Base-by-base conservation (phyloP, 2,329 filamentous ascomycete genomes). In the Ceratocystis lukuohia region DNA sequence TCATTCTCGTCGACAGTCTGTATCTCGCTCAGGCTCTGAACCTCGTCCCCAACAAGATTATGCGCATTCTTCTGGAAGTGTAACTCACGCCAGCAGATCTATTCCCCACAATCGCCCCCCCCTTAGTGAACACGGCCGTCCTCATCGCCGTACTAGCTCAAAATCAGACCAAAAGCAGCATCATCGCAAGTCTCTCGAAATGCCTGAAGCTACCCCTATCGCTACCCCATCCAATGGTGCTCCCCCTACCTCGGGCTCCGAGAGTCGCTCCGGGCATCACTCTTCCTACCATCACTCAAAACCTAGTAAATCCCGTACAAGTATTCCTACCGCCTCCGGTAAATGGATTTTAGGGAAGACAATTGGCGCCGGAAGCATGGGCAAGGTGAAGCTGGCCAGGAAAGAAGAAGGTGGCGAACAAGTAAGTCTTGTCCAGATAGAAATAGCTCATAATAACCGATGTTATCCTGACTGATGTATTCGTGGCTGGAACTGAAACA, bases 311-410 rank as follows among this genome's bases (percentile, higher is more conserved):
- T 81, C 84, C 65, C 81, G 85, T 72, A 96, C 93, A 12, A 93
- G 89, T 50, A 96, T 99, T 74, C 89, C 89, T 64, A 91, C 92
- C 2, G 86, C 88, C 61, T 91, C 92, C 12, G 94, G 94, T 67
- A 91, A 92, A 79, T 99, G 93, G 91, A 86, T 91, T 66, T 80
- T 99, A 64, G 93, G 93, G 68, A 97, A 97, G 80, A 97, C 94
- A 2, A 94, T 99, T 72, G 94, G 94, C 68, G 91, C 92, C 65
- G 94, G 94, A 63, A 97, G 93, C 76, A 99, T 99, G 94, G 94
- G 94, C 70, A 97, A 97, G 76, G 94, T 99, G 69, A 97, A 97
- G 78, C 80, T 99, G 70, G 94, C 94, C 28, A 89, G 89, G 72
- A 95, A 95, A 76, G 83, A 88, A 71, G 92, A 96, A 72, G 89